Percentiles rank a stretch among this genome's conserved stretches.
Evolutionary conservation across 2,329 filamentous ascomycete genomes (phyloP).

Genomic region (Diaporthe ampelina): DNA sequence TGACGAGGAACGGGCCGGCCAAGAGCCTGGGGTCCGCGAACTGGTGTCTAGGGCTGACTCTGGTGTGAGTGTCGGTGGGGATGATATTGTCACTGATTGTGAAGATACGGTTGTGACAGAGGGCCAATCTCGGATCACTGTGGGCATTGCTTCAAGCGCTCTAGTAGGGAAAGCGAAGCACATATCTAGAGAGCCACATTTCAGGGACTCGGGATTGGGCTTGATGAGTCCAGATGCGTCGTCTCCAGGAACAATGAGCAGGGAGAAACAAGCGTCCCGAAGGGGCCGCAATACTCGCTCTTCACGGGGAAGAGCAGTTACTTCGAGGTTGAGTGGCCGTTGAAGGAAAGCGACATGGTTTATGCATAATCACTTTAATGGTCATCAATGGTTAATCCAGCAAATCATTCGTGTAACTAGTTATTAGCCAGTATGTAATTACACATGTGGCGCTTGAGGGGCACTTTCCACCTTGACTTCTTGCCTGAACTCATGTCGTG

Average conservation of each 20-base stretch:
- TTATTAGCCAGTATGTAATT: too few relatives aligned
- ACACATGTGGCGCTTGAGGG: too few relatives aligned
- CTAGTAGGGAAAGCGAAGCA: not conserved
- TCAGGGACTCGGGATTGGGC: not conserved
- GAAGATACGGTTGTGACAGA: not conserved
- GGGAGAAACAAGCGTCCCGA: not conserved
- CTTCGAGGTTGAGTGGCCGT: not conserved
- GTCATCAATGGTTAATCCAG: too few relatives aligned
- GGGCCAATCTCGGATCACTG: not conserved
- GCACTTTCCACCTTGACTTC: too few relatives aligned
- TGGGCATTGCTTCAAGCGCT: not conserved
- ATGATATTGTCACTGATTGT: not conserved
- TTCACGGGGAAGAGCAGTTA: not conserved
- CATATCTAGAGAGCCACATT: not conserved
- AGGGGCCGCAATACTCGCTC: not conserved
- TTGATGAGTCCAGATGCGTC: slow-evolving; percentile 9
- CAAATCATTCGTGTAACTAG: not conserved
- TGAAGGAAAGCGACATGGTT: not conserved
- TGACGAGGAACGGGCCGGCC: not conserved
- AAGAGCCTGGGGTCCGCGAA: not conserved
- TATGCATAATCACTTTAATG: not conserved
- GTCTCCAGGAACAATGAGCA: not conserved
- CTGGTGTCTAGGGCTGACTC: slow-evolving; percentile 23
- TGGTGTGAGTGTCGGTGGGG: slow-evolving; percentile 6
- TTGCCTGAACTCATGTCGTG: too few relatives aligned